These are phyloP conservation scores for Starmera stellimalicola DNA, from an alignment of 1,139 yeast species.

Conservation along the genomic window DNA sequence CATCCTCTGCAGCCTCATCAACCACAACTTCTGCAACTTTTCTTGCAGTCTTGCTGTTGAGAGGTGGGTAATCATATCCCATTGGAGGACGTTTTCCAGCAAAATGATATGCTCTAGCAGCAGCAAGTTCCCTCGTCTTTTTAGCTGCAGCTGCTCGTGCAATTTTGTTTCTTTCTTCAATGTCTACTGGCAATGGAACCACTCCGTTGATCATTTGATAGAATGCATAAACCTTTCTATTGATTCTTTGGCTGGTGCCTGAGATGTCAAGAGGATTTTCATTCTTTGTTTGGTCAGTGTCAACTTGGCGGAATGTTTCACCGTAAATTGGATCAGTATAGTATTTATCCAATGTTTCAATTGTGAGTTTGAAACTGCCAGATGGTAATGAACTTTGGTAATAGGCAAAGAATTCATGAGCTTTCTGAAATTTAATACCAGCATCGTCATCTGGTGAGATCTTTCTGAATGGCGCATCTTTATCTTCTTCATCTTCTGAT, in stretches of 20 bases:
- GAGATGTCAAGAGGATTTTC: not conserved
- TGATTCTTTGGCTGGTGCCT: not conserved
- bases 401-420: not conserved
- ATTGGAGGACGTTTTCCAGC: too few relatives aligned
- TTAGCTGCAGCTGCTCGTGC: conserved; percentile 6
- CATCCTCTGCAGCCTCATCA: conserved; percentile 5
- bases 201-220: not conserved
- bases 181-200: conserved; percentile 4
- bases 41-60: too few relatives aligned
- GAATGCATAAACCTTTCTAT: not conserved
- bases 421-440: not conserved
- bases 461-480: not conserved
- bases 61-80: too few relatives aligned
- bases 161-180: conserved; percentile 8
- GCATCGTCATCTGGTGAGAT: not conserved
- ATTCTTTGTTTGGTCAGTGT: not conserved
- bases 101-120: conserved; percentile 4
- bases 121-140: conserved; percentile 6
- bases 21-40: conserved; percentile 4
- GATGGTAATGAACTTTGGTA: not conserved
- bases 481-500: not conserved
- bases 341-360: not conserved
- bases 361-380: not conserved
- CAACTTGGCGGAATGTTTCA: not conserved
- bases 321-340: not conserved